Evolutionary conservation across 208 protist species (phyloP).

Genomic region (Trypanosoma platydactyli): DNA sequence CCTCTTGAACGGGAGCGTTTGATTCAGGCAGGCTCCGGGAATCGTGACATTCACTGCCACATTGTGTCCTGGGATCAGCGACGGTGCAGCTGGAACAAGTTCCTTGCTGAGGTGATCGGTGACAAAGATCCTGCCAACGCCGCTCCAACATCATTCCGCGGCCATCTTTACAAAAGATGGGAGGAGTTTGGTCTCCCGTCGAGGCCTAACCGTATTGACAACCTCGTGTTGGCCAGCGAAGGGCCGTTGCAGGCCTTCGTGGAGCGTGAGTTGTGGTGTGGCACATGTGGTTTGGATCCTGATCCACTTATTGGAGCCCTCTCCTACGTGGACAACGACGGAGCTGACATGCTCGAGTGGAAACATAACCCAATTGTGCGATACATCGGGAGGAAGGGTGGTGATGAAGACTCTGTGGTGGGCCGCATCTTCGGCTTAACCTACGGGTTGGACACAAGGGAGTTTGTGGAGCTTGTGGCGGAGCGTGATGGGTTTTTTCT

Average conservation of each 20-base stretch:
- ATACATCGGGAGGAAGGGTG: conserved; percentile 16
- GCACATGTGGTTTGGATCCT: conserved; percentile 27
- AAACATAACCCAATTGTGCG: conserved; percentile 41
- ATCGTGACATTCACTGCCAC: conserved; percentile 30
- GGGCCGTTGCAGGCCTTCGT: conserved; percentile 55
- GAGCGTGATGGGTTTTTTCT: conserved; percentile 28
- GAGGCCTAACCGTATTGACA: conserved; percentile 50
- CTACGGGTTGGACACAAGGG: conserved; percentile 26
- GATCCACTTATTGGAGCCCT: conserved; percentile 40
- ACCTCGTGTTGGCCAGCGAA: conserved; percentile 48
- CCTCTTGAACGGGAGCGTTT: conserved; percentile 37
- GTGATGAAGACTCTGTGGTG: background rate
- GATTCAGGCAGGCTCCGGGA: conserved; percentile 6
- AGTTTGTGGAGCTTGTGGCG: conserved; percentile 29
- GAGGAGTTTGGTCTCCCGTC: conserved; percentile 35
- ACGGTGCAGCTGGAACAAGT: conserved; percentile 48
- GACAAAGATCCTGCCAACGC: conserved; percentile 42
- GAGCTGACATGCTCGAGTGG: conserved; percentile 34
- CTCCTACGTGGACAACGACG: conserved; percentile 30
- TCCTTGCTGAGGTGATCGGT: conserved; percentile 58
- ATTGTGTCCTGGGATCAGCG: conserved; percentile 53
- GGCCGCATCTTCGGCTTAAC: conserved; percentile 30
- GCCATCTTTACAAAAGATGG: conserved; percentile 42
- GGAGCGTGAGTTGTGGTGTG: conserved; percentile 41
- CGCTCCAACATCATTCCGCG: conserved; percentile 41